phyloP scores from a whole-genome alignment of 768 basidiomycete species.

The Porpolomopsis calyptriformis region DNA sequence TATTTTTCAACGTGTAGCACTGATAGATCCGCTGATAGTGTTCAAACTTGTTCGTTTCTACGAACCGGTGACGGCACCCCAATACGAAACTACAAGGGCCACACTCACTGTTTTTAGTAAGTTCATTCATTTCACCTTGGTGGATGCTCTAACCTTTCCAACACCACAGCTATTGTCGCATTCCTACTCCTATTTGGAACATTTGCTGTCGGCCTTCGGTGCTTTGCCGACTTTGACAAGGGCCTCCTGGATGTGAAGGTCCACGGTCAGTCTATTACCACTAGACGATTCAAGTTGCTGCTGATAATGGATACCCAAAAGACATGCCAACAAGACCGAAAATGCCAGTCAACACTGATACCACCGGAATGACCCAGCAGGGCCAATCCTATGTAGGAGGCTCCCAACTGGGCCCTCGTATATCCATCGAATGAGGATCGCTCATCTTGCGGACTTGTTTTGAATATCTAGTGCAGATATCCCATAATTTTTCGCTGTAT shows the following conservation, averaged over 20 bases:
- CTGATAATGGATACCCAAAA: constrained; percentile 28
- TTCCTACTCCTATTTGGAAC: constrained; percentile 67
- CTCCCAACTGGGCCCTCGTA: constrained; percentile 45
- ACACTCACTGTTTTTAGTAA: constrained; percentile 76
- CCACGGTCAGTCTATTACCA: constrained; percentile 46
- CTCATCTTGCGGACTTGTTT: neutral
- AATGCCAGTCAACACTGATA: constrained; percentile 29
- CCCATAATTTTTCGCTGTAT: no score
- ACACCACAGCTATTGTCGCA: constrained; percentile 54
- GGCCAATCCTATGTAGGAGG: constrained; percentile 43
- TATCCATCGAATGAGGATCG: constrained; percentile 63
- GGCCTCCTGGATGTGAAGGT: constrained; percentile 68
- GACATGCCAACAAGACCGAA: constrained; percentile 38
- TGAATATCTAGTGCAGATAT: neutral
- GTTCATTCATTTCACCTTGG: constrained; percentile 14
- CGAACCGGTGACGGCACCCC: constrained; percentile 38
- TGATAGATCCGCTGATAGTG: no score
- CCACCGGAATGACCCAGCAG: constrained; percentile 35
- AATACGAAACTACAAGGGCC: constrained; percentile 65
- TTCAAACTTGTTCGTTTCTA: constrained; percentile 85
- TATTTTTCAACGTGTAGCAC: no score
- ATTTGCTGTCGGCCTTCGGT: constrained; percentile 66
- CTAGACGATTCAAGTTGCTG: constrained; percentile 20
- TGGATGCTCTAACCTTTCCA: neutral
- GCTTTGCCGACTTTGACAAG: constrained; percentile 73